Evolutionary conservation across 805 yeast species (phyloP).

Genomic region (Candida railenensis): DNA sequence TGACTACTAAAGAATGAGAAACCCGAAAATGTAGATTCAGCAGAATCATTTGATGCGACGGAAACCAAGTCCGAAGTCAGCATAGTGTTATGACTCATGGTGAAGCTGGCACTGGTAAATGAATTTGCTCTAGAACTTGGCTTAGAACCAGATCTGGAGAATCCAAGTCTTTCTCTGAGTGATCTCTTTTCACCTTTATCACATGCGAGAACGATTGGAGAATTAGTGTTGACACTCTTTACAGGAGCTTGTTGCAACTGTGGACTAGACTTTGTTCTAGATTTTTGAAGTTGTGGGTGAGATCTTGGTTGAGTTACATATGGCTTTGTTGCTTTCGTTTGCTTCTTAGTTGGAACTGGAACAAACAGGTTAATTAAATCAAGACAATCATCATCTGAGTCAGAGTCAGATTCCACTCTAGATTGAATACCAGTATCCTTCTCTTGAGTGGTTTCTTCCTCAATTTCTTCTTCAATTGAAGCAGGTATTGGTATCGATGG

Average conservation of each 20-base stretch:
- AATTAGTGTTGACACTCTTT: background rate
- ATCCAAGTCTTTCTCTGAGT: conserved; percentile 14
- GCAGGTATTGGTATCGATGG: background rate
- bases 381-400: conserved; percentile 5
- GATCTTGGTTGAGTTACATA: background rate
- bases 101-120: background rate
- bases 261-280: conserved; percentile 4
- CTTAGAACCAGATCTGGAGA: conserved; percentile 4
- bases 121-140: conserved; percentile 6
- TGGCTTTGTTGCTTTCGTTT: background rate
- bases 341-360: conserved; percentile 2
- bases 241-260: conserved; percentile 2
- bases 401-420: background rate
- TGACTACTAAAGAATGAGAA: conserved; percentile 20
- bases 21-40: conserved; percentile 18
- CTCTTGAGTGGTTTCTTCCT: background rate
- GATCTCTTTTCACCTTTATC: conserved; percentile 10
- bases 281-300: background rate
- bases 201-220: conserved; percentile 2
- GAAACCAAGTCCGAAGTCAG: conserved; percentile 16
- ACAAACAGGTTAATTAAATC: conserved; percentile 8
- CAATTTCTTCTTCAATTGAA: background rate
- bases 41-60: conserved; percentile 15
- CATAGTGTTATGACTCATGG: background rate
- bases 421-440: background rate